phyloP scores from a whole-genome alignment of 1,284 basidiomycete species.

The Sphagnurus paluster region DNA sequence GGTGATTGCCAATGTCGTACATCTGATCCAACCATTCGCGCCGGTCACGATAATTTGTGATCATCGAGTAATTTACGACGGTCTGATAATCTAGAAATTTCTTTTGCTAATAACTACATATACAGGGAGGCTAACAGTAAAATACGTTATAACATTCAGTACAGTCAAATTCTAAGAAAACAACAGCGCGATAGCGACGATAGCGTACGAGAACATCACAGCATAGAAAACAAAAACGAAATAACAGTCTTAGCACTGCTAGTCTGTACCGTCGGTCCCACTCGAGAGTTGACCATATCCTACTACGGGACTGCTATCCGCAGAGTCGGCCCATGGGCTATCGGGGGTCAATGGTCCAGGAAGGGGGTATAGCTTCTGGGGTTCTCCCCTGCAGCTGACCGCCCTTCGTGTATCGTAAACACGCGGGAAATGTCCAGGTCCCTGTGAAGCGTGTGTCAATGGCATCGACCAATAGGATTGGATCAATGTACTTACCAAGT shows the following conservation, averaged over 20 bases:
- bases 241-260: constrained; percentile 3
- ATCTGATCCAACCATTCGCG: too few species aligned
- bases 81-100: too few species aligned
- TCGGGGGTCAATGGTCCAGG: constrained; percentile 9
- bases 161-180: not conserved
- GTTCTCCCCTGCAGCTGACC: constrained; percentile 27
- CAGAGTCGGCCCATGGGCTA: constrained; percentile 9
- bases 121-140: too few species aligned
- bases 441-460: constrained; percentile 12
- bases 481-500: constrained; percentile 15
- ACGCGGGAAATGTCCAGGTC: constrained; percentile 21
- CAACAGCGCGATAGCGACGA: constrained; percentile 11
- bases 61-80: too few species aligned
- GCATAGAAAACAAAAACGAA: constrained; percentile 4
- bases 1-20: too few species aligned
- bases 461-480: not conserved
- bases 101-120: too few species aligned
- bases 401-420: constrained; percentile 26
- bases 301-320: constrained; percentile 8
- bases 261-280: constrained; percentile 8
- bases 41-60: too few species aligned
- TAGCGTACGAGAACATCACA: constrained; percentile 8
- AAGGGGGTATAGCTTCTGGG: constrained; percentile 1
- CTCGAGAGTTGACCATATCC: constrained; percentile 9
- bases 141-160: too few species aligned